phyloP scores from a whole-genome alignment of 306 rosid genomes.

The Acacia confusa region DNA sequence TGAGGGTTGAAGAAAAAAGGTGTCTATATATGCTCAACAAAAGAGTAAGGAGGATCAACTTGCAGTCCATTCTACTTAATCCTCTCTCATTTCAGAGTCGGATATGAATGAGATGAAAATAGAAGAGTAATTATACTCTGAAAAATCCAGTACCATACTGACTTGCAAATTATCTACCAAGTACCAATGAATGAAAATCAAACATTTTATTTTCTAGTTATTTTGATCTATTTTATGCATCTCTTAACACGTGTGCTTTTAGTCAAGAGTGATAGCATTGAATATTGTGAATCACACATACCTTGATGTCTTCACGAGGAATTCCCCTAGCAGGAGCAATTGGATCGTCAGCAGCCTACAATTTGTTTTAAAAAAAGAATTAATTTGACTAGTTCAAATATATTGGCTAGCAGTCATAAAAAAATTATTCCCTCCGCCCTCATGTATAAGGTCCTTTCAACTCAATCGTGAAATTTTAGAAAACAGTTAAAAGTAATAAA shows the following conservation, averaged over 20 bases:
- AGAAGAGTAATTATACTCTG: neutral
- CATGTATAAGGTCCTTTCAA: no score
- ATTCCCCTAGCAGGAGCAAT: slow-evolving; percentile 87
- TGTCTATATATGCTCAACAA: neutral
- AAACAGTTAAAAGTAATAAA: no score
- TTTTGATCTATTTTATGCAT: neutral
- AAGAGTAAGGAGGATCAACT: neutral
- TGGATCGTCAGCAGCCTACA: slow-evolving; percentile 90
- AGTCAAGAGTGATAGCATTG: slow-evolving; percentile 17
- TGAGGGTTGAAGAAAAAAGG: neutral
- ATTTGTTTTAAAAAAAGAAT: neutral
- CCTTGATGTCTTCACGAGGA: slow-evolving; percentile 92
- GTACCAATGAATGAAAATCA: slow-evolving; percentile 2
- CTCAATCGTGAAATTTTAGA: fast-evolving
- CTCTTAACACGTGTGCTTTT: slow-evolving; percentile 4
- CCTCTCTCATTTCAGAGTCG: neutral
- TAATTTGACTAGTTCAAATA: neutral
- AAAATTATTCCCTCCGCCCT: neutral
- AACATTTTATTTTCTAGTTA: neutral
- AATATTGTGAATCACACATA: slow-evolving; percentile 26
- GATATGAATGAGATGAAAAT: neutral
- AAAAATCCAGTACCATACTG: neutral
- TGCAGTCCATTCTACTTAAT: neutral
- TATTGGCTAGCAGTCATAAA: neutral
- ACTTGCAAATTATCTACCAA: slow-evolving; percentile 10